Conservation (phyloP, 352 stramenopile genomes). For the Globisporangium spiculum region DNA sequence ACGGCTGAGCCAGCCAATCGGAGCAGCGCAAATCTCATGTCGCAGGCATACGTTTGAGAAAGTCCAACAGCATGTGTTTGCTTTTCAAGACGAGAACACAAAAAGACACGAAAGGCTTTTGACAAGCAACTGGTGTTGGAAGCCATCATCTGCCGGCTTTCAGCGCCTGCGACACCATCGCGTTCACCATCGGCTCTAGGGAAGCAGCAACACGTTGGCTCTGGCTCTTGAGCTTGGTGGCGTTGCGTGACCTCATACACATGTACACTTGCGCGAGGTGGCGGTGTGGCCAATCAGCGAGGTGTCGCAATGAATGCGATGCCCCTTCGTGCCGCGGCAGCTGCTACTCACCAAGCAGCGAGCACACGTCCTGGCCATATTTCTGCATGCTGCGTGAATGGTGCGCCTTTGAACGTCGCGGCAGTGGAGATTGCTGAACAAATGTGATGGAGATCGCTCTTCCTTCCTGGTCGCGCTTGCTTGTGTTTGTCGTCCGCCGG, state of each 20-base stretch:
- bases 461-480: background rate
- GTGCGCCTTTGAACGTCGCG: too few species aligned
- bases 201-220: too few species aligned
- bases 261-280: background rate
- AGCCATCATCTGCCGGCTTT: background rate
- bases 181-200: too few species aligned
- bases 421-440: background rate
- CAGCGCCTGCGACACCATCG: background rate
- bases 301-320: background rate
- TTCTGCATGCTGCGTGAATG: background rate
- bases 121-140: background rate
- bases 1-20: background rate
- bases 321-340: too few species aligned
- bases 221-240: too few species aligned
- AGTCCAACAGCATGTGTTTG: background rate
- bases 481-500: background rate
- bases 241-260: background rate
- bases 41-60: background rate
- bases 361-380: background rate
- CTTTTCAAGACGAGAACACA: too few species aligned
- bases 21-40: background rate
- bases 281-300: background rate
- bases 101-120: too few species aligned
- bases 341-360: too few species aligned
- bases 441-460: background rate